These are phyloP conservation scores for Pseudocercospora eumusae DNA, from an alignment of 2,329 filamentous ascomycete genomes.

Conservation along the genomic window DNA sequence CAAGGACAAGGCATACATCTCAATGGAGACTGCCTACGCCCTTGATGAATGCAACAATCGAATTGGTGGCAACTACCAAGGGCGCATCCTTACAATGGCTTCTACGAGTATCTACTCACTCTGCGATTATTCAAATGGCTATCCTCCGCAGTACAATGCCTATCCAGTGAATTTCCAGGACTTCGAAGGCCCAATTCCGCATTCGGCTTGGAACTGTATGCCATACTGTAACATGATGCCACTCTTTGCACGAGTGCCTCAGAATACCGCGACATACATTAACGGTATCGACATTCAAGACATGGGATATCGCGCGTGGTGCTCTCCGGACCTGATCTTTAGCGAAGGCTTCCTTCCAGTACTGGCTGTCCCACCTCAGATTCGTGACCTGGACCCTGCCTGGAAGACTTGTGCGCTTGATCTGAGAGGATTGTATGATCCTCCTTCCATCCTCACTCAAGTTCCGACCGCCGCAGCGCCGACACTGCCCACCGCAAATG, in stretches of 20 bases:
- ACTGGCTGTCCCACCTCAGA: slow-evolving; percentile 1
- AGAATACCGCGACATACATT: not conserved
- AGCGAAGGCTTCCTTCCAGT: slow-evolving; percentile 7
- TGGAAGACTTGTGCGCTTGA: slow-evolving; percentile 4
- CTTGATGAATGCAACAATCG: slow-evolving; percentile 2
- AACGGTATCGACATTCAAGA: not conserved
- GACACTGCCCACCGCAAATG: not conserved
- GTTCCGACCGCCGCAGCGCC: not conserved
- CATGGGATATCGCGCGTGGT: not conserved
- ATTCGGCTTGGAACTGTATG: slow-evolving; percentile 2
- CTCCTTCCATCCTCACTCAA: not conserved
- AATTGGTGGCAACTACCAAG: not conserved
- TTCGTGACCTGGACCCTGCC: not conserved
- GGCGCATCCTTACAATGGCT: slow-evolving; percentile 3
- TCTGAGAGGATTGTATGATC: slow-evolving; percentile 6
- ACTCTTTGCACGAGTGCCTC: not conserved
- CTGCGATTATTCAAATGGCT: slow-evolving; percentile 1
- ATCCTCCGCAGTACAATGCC: not conserved
- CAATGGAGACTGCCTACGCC: slow-evolving; percentile 2
- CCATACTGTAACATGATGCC: slow-evolving; percentile 7
- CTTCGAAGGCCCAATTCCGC: slow-evolving; percentile 4
- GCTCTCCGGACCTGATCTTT: not conserved
- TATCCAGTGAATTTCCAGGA: slow-evolving; percentile 3
- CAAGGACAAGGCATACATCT: slow-evolving; percentile 6
- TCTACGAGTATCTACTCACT: slow-evolving; percentile 4